Conservation (phyloP, 2,329 filamentous ascomycete species). For the Graphilbum sp. region DNA sequence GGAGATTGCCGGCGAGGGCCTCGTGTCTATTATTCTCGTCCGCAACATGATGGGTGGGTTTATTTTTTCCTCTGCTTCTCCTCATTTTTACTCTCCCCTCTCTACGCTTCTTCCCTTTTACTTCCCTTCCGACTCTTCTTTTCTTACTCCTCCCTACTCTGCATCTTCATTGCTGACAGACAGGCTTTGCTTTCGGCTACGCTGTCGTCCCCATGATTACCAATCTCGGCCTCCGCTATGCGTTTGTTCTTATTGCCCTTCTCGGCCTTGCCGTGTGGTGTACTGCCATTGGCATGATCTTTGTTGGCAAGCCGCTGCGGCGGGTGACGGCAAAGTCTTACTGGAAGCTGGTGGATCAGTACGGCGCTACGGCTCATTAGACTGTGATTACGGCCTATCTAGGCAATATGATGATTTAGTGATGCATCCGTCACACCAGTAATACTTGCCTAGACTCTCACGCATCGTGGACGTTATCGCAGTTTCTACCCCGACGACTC, state of each 20-base stretch:
- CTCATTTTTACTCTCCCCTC: no score
- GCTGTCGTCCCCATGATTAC: background rate
- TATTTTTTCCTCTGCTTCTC: no score
- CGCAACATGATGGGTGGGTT: background rate
- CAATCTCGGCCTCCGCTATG: background rate
- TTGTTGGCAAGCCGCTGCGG: background rate
- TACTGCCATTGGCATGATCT: background rate
- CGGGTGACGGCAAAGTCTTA: background rate
- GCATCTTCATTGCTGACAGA: no score
- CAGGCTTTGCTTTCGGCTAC: background rate
- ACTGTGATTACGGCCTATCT: background rate
- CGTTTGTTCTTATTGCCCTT: background rate
- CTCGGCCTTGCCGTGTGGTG: background rate
- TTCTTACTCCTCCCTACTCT: no score
- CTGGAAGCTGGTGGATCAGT: background rate
- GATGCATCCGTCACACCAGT: no score
- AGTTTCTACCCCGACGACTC: no score
- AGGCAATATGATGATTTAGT: background rate
- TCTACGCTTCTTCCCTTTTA: no score
- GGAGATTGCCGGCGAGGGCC: conserved; percentile 2
- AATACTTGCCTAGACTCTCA: no score
- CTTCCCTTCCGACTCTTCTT: no score
- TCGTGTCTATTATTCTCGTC: background rate
- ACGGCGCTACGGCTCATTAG: conserved; percentile 1
- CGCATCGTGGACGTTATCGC: no score